A percentile compares a stretch with the other conserved stretches of the same genome.
These are phyloP conservation scores for Russula brevipes DNA, from an alignment of 768 basidiomycete species.

Conservation along the genomic window DNA sequence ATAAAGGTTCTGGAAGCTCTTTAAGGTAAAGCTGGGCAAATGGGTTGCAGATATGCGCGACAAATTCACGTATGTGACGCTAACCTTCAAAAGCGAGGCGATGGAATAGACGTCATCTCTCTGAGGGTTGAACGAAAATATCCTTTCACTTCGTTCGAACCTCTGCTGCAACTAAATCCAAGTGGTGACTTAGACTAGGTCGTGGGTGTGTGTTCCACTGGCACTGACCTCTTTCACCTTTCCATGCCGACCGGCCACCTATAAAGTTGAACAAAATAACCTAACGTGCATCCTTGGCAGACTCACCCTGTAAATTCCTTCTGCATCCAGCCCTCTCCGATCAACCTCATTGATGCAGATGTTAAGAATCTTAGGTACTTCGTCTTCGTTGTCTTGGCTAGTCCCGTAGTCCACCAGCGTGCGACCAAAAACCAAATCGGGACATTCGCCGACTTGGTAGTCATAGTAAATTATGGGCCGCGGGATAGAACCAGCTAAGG, in stretches of 20 bases:
- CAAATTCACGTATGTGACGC: constrained; percentile 16
- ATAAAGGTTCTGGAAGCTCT: constrained; percentile 85
- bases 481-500: constrained; percentile 60
- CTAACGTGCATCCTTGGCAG: background rate
- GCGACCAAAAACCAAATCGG: constrained; percentile 86
- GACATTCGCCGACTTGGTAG: constrained; percentile 76
- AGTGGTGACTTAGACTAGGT: constrained; percentile 7
- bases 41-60: background rate
- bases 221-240: constrained; percentile 67
- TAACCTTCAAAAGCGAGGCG: constrained; percentile 78
- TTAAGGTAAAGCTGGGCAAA: constrained; percentile 63
- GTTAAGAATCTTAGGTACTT: constrained; percentile 72
- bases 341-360: constrained; percentile 84
- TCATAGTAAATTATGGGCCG: constrained; percentile 72
- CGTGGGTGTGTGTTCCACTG: background rate
- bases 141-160: constrained; percentile 75
- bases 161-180: constrained; percentile 67
- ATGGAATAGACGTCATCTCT: constrained; percentile 80
- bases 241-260: constrained; percentile 85
- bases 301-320: constrained; percentile 75
- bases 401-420: constrained; percentile 86
- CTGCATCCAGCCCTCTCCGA: constrained; percentile 65
- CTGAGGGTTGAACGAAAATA: constrained; percentile 65
- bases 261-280: constrained; percentile 7
- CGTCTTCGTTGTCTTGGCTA: constrained; percentile 64